Conservation (phyloP, 768 basidiomycete genomes). For the Naganishia randhawae region DNA sequence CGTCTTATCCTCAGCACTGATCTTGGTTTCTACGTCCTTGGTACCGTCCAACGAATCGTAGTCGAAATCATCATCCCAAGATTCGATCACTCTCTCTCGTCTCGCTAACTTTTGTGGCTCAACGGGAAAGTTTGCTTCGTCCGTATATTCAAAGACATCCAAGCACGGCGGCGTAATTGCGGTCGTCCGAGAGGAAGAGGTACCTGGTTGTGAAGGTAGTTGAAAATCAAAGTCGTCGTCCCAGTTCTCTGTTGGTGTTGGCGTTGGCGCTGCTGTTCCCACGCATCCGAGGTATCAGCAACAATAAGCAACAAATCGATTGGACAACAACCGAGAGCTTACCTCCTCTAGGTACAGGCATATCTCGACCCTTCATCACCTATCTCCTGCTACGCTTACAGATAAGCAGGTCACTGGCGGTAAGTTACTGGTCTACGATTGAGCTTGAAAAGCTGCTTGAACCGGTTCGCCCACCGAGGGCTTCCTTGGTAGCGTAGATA, state of each 20-base stretch:
- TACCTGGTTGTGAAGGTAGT: neutral
- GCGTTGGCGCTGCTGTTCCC: neutral
- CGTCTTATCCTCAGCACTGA: neutral
- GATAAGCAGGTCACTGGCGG: no score
- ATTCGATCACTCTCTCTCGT: neutral
- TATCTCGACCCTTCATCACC: no score
- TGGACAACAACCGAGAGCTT: neutral
- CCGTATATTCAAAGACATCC: neutral
- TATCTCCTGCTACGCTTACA: no score
- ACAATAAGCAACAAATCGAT: neutral
- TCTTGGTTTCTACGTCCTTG: neutral
- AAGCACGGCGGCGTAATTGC: neutral
- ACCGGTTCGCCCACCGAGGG: neutral
- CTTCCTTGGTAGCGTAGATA: no score
- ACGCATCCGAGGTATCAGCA: neutral
- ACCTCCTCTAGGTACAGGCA: neutral
- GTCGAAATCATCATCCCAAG: constrained; percentile 20
- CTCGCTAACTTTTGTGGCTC: neutral
- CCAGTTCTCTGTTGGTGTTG: constrained; percentile 26
- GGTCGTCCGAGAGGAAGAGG: neutral
- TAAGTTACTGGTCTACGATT: neutral
- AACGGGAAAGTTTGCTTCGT: neutral
- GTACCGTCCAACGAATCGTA: constrained; percentile 18
- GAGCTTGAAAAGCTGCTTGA: neutral
- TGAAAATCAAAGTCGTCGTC: constrained; percentile 31